phyloP scores from a whole-genome alignment of 306 rosid species.

The Oemleria cerasiformis region DNA sequence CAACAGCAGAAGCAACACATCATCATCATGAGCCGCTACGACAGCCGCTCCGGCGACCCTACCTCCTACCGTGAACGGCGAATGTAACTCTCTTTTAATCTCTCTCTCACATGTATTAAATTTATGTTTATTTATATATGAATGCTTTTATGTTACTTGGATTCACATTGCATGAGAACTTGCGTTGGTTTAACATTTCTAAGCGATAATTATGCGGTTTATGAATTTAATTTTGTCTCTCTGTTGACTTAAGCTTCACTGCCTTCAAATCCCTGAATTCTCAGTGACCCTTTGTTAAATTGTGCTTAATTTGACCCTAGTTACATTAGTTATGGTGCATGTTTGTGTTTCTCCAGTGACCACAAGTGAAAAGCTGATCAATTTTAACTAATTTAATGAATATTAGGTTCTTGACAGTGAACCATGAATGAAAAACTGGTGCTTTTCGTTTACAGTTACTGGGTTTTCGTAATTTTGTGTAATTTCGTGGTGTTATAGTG shows the following conservation, averaged over 20 bases:
- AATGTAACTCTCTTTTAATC: constrained; percentile 41
- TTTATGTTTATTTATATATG: no score
- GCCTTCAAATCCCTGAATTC: background rate
- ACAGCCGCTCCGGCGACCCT: constrained; percentile 93
- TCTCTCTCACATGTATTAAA: background rate
- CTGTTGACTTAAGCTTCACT: background rate
- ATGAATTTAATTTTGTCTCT: background rate
- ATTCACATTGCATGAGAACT: background rate
- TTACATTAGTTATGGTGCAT: background rate
- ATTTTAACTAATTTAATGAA: background rate
- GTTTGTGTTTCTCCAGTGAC: background rate
- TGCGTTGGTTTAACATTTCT: background rate
- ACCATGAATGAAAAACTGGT: no score
- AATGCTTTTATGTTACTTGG: background rate
- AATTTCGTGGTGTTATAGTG: no score
- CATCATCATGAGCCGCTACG: constrained; percentile 84
- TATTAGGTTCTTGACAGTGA: constrained; percentile 4
- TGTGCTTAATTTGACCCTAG: background rate
- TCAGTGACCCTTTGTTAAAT: background rate
- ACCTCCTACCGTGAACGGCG: constrained; percentile 85
- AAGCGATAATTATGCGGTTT: background rate
- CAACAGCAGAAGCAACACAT: background rate
- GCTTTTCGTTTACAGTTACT: no score
- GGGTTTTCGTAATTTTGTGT: no score
- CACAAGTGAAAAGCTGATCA: background rate